Evolutionary conservation across 768 basidiomycete genomes (phyloP).

Genomic region (Cytidiella melzeri): DNA sequence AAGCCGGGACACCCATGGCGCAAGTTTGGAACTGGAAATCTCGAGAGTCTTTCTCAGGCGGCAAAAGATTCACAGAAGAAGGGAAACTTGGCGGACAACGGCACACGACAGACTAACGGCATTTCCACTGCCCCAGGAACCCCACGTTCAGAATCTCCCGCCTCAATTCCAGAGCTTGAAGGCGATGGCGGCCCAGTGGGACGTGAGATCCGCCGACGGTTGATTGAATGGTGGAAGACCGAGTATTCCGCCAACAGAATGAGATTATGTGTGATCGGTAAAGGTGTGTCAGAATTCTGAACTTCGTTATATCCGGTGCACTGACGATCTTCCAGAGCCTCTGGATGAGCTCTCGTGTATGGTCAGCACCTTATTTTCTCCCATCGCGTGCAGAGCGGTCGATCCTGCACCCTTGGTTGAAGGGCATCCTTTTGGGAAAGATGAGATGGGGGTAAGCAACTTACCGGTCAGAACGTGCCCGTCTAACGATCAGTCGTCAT

Average conservation of each 20-base stretch:
- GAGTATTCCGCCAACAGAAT: constrained; percentile 83
- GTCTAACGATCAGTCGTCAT: too few relatives aligned
- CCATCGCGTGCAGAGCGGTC: constrained; percentile 56
- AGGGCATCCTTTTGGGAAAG: constrained; percentile 71
- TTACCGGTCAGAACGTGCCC: too few relatives aligned
- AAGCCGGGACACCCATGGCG: constrained; percentile 77
- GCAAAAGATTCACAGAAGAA: constrained; percentile 51
- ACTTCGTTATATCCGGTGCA: too few relatives aligned
- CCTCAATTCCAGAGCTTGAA: constrained; percentile 47
- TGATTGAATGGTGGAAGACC: constrained; percentile 79
- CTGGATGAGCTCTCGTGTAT: constrained; percentile 64
- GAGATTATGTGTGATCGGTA: constrained; percentile 74
- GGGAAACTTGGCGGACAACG: constrained; percentile 31
- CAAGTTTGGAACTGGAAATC: constrained; percentile 90
- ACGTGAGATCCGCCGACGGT: constrained; percentile 68
- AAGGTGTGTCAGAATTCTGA: constrained; percentile 40
- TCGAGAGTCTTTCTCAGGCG: constrained; percentile 60
- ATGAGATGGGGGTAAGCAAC: constrained; percentile 62
- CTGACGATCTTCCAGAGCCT: constrained; percentile 43
- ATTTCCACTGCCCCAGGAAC: constrained; percentile 33
- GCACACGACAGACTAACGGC: constrained; percentile 19
- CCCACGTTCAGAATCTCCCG: constrained; percentile 53
- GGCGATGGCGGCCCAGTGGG: constrained; percentile 75
- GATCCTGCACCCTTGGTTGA: constrained; percentile 55
- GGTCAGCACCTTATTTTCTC: constrained; percentile 63